A percentile compares a stretch with the other conserved stretches of the same genome.
Conservation (phyloP, 2,329 filamentous ascomycete species). For the Fusarium buxicola region DNA sequence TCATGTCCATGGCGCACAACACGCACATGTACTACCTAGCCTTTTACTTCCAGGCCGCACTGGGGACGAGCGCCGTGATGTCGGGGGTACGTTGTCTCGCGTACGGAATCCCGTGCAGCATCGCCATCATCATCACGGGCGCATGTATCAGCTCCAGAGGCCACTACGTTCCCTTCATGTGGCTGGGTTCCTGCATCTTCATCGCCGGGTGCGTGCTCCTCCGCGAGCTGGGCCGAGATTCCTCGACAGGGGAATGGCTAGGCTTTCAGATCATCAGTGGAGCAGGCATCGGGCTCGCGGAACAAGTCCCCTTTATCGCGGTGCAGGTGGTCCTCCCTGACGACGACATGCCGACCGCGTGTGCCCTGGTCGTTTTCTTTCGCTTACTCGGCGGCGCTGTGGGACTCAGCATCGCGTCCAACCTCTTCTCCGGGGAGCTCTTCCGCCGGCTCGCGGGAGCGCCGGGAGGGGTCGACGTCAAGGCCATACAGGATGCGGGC, state of each 20-base stretch:
- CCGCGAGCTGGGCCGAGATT: slow-evolving; percentile 43
- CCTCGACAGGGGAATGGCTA: slow-evolving; percentile 53
- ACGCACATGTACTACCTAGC: slow-evolving; percentile 28
- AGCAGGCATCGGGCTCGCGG: slow-evolving; percentile 54
- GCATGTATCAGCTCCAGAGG: slow-evolving; percentile 9
- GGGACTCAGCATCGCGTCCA: slow-evolving; percentile 22
- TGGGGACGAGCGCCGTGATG: slow-evolving; percentile 14
- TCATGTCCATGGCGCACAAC: slow-evolving; percentile 30
- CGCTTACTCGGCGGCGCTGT: slow-evolving; percentile 56
- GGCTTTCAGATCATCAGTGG: slow-evolving; percentile 59
- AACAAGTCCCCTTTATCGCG: slow-evolving; percentile 57
- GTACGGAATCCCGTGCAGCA: slow-evolving; percentile 1
- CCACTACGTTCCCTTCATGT: slow-evolving; percentile 38
- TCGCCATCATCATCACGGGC: slow-evolving; percentile 24
- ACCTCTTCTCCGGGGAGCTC: slow-evolving; percentile 26
- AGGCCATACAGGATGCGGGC: slow-evolving; percentile 11
- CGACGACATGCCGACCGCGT: slow-evolving; percentile 57
- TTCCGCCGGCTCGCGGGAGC: slow-evolving; percentile 1
- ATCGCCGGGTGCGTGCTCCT: slow-evolving; percentile 18
- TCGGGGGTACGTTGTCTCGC: slow-evolving; percentile 19
- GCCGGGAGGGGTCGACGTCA: slow-evolving; percentile 5
- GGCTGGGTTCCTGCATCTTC: slow-evolving; percentile 25
- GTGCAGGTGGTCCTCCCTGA: slow-evolving; percentile 56
- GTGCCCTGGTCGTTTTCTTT: slow-evolving; percentile 58
- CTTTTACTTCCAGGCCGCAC: slow-evolving; percentile 26